Conservation (phyloP, 495 filamentous ascomycete genomes). For the Penicillium cataractarum region DNA sequence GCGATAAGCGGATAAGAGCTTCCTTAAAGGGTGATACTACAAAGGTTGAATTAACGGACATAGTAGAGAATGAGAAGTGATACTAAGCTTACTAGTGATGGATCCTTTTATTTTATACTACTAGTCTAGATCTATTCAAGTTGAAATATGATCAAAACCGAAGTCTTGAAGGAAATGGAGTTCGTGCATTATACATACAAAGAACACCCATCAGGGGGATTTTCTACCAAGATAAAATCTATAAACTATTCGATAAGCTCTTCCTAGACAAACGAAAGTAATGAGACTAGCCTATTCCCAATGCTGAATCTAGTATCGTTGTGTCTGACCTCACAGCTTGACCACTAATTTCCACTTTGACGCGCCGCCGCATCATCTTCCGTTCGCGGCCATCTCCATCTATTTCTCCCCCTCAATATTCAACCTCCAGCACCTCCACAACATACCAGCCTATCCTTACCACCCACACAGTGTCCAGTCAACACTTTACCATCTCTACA, state of each 20-base stretch:
- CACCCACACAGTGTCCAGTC: neutral
- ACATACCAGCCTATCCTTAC: neutral
- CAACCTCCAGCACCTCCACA: neutral
- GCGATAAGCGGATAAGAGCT: conserved; percentile 25
- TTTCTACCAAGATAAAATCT: too few relatives aligned
- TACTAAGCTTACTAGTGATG: too few relatives aligned
- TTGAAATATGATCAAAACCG: too few relatives aligned
- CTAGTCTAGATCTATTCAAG: too few relatives aligned
- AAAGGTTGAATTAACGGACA: too few relatives aligned
- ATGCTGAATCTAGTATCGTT: neutral
- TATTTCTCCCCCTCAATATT: neutral
- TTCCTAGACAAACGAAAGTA: neutral
- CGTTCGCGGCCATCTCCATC: neutral
- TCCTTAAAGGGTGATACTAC: too few relatives aligned
- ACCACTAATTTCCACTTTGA: neutral
- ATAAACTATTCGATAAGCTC: neutral
- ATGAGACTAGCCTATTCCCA: neutral
- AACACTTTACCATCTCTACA: neutral
- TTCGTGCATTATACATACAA: too few relatives aligned
- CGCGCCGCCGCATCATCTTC: neutral
- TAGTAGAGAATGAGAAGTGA: too few relatives aligned
- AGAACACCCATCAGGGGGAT: too few relatives aligned
- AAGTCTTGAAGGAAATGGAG: too few relatives aligned
- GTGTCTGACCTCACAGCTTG: neutral
- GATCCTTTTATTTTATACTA: too few relatives aligned